Evolutionary conservation across 768 basidiomycete genomes (phyloP).

Genomic region (Multifurca ochricompacta): DNA sequence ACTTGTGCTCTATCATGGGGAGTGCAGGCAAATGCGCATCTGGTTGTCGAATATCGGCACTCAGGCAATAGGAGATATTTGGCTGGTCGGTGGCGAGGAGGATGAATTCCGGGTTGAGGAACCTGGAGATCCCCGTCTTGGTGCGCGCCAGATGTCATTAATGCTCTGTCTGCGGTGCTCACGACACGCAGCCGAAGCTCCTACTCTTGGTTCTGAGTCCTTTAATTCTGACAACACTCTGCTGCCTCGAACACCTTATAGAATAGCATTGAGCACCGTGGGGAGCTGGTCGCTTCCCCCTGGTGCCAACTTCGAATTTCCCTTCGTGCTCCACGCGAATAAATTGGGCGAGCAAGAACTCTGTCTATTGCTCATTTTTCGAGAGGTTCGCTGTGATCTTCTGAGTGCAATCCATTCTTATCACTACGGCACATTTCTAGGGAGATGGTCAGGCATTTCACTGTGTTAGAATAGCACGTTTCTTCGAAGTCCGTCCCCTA

Average conservation of each 20-base stretch:
- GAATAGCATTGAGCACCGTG: conserved; percentile 33
- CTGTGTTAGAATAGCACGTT: conserved; percentile 44
- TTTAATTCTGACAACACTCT: conserved; percentile 49
- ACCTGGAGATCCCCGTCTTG: conserved; percentile 20
- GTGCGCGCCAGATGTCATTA: conserved; percentile 8
- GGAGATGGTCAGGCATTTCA: conserved; percentile 44
- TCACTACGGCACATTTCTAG: conserved; percentile 28
- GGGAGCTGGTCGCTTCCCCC: conserved; percentile 33
- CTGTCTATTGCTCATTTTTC: conserved; percentile 57
- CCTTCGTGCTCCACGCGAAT: conserved; percentile 48
- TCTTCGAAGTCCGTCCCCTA: conserved; percentile 53
- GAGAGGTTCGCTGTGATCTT: conserved; percentile 38
- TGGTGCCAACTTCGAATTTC: conserved; percentile 43
- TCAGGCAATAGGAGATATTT: conserved; percentile 55
- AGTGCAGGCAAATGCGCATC: conserved; percentile 46
- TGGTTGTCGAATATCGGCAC: conserved; percentile 63
- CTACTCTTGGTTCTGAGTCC: conserved; percentile 29
- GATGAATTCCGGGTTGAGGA: conserved; percentile 54
- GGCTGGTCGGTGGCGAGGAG: conserved; percentile 53
- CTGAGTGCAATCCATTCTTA: background rate
- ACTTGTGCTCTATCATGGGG: conserved; percentile 58
- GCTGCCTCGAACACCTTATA: conserved; percentile 36
- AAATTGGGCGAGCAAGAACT: conserved; percentile 43
- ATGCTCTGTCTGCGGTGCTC: background rate
- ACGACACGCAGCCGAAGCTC: background rate